Evolutionary conservation across 176 grass and related monocot genomes (phyloP).

Genomic region (Zoysia pacifica): DNA sequence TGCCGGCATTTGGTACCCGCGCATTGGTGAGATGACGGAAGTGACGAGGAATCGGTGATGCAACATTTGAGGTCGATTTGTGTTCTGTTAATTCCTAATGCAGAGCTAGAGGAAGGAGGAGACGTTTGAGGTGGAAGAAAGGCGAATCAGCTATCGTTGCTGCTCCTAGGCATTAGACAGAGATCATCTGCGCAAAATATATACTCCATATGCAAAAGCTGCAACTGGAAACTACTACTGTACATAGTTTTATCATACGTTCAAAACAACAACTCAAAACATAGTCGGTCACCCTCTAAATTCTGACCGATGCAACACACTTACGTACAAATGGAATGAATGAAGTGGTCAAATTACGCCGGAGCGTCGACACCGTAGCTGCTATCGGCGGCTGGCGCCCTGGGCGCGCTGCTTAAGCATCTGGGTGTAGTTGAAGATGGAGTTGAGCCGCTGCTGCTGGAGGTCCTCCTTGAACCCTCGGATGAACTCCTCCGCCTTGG

Average conservation of each 20-base stretch:
- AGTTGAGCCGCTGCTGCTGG: constrained; percentile 46
- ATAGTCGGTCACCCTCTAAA: background rate
- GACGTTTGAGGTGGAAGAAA: too few species aligned
- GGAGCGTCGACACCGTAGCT: background rate
- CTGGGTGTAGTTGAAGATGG: constrained; percentile 59
- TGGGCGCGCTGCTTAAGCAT: constrained; percentile 24
- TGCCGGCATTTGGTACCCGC: too few species aligned
- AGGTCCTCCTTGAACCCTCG: constrained; percentile 34
- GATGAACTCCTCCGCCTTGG: constrained; percentile 44
- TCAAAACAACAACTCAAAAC: background rate
- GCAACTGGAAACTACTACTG: background rate
- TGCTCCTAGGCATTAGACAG: too few species aligned
- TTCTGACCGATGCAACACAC: background rate
- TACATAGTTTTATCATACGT: background rate
- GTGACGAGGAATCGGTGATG: too few species aligned
- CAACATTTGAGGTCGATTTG: too few species aligned
- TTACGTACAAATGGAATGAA: too few species aligned
- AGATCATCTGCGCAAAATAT: background rate
- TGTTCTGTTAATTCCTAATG: too few species aligned
- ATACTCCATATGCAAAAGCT: background rate
- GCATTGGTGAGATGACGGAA: too few species aligned
- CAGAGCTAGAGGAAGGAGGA: too few species aligned
- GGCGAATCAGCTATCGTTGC: too few species aligned
- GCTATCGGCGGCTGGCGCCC: background rate
- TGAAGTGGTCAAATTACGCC: too few species aligned